Evolutionary conservation across 2,329 filamentous ascomycete species (phyloP).

Genomic region (Tothia fuscella): DNA sequence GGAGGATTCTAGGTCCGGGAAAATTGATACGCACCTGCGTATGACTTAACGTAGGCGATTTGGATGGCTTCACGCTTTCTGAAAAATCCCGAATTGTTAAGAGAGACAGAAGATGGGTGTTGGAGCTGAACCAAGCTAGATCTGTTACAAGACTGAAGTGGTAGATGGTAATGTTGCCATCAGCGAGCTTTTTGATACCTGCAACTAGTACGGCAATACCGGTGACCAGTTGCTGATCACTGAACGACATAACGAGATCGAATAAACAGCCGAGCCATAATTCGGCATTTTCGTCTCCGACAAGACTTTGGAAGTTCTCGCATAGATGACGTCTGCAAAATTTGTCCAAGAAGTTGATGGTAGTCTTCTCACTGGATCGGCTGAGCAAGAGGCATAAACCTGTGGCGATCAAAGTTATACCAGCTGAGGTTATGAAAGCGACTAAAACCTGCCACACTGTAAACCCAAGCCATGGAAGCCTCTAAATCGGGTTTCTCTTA

Average conservation of each 20-base stretch:
- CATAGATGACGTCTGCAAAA: not conserved
- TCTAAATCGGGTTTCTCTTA: not conserved
- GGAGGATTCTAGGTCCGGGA: not conserved
- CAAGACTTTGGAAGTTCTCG: not conserved
- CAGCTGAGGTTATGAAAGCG: conserved; percentile 5
- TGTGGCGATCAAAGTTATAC: conserved; percentile 1
- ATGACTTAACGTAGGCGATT: not conserved
- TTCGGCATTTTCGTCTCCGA: not conserved
- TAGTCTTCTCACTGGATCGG: not conserved
- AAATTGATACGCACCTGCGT: not conserved
- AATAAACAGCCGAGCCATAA: conserved; percentile 2
- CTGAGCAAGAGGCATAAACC: not conserved
- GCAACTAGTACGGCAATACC: conserved; percentile 18
- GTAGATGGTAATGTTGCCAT: conserved; percentile 16
- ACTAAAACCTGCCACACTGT: conserved; percentile 2
- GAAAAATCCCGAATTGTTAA: conserved; percentile 13
- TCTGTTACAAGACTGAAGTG: conserved; percentile 19
- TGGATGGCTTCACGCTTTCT: conserved; percentile 1
- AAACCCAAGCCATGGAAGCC: not conserved
- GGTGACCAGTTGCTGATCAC: conserved; percentile 21
- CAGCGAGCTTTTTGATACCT: conserved; percentile 13
- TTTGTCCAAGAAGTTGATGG: conserved; percentile 1
- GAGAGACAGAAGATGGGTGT: conserved; percentile 18
- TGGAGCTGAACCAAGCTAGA: conserved; percentile 21
- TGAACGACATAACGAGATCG: conserved; percentile 15